Percentiles rank a stretch among this genome's conserved stretches.
Conservation (phyloP, 768 basidiomycete genomes). For the Termitomyces sp. region DNA sequence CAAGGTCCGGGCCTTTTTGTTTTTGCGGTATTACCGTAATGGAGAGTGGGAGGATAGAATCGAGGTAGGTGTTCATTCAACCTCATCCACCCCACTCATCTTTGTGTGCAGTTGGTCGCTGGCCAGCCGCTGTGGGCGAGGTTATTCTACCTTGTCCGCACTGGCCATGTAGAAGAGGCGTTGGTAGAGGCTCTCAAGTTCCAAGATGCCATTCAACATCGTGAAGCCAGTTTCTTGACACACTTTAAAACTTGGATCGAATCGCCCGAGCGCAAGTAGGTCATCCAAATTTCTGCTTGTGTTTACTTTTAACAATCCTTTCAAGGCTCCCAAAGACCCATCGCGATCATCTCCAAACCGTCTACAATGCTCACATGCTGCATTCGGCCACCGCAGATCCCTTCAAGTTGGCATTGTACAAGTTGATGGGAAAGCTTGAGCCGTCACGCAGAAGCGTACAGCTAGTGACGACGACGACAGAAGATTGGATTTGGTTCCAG, state of each 20-base stretch:
- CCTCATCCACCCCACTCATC: neutral
- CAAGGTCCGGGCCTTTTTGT: constrained; percentile 83
- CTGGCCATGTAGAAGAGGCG: constrained; percentile 79
- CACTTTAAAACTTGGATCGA: constrained; percentile 83
- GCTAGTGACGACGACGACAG: constrained; percentile 85
- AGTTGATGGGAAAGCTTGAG: constrained; percentile 91
- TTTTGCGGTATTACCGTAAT: constrained; percentile 71
- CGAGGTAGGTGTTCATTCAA: constrained; percentile 51
- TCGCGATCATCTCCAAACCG: constrained; percentile 73
- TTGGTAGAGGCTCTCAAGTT: constrained; percentile 66
- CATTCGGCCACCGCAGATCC: constrained; percentile 87
- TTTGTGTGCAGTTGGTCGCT: constrained; percentile 59
- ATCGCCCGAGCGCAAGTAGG: constrained; percentile 71
- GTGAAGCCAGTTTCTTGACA: constrained; percentile 78
- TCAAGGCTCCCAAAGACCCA: constrained; percentile 63
- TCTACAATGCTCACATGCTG: constrained; percentile 85
- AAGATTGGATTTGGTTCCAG: constrained; percentile 99
- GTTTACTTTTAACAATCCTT: neutral
- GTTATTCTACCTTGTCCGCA: constrained; percentile 86
- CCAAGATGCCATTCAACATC: constrained; percentile 66
- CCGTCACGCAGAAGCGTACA: constrained; percentile 71
- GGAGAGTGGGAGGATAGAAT: constrained; percentile 87
- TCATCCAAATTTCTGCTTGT: neutral
- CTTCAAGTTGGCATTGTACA: constrained; percentile 95
- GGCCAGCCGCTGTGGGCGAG: constrained; percentile 92